Conservation (phyloP, 768 basidiomycete genomes). For the Tylopilus rubrobrunneus region DNA sequence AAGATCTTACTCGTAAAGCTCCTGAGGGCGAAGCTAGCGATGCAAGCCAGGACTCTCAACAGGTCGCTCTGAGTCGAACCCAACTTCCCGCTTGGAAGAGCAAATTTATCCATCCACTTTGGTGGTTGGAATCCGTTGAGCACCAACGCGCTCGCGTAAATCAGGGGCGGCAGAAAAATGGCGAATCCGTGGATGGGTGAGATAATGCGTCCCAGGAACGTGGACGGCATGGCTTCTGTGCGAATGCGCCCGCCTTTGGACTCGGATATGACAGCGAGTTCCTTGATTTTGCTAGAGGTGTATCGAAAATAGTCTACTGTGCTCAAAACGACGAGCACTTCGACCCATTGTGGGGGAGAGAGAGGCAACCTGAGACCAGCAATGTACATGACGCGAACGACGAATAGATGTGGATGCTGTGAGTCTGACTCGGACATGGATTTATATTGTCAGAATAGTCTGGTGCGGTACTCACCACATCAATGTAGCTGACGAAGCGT, state of each 20-base stretch:
- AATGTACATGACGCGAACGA: slow-evolving; percentile 10
- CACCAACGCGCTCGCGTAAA: slow-evolving; percentile 22
- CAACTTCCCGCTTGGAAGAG: slow-evolving; percentile 9
- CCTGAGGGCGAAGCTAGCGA: slow-evolving; percentile 9
- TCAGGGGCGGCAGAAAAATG: slow-evolving; percentile 15
- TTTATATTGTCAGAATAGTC: not conserved
- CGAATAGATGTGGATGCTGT: too few species aligned
- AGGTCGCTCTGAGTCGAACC: slow-evolving; percentile 10
- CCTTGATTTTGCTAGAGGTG: not conserved
- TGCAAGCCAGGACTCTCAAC: slow-evolving; percentile 19
- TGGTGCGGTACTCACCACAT: slow-evolving; percentile 5
- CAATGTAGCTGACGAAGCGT: not conserved
- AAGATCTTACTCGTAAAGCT: not conserved
- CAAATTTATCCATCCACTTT: slow-evolving; percentile 25
- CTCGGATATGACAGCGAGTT: not conserved
- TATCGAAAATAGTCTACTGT: slow-evolving; percentile 8
- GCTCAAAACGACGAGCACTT: slow-evolving; percentile 13
- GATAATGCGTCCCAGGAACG: slow-evolving; percentile 21
- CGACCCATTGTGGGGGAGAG: slow-evolving; percentile 5
- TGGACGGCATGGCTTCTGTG: slow-evolving; percentile 11
- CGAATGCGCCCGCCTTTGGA: slow-evolving; percentile 16
- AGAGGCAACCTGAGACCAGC: slow-evolving; percentile 11
- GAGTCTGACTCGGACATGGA: not conserved
- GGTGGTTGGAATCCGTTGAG: slow-evolving; percentile 28
- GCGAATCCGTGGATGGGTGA: slow-evolving; percentile 24